Percentiles rank a stretch among this genome's conserved stretches.
Conservation (phyloP, 192 early-diverging fungal species). For the Backusella sp. region DNA sequence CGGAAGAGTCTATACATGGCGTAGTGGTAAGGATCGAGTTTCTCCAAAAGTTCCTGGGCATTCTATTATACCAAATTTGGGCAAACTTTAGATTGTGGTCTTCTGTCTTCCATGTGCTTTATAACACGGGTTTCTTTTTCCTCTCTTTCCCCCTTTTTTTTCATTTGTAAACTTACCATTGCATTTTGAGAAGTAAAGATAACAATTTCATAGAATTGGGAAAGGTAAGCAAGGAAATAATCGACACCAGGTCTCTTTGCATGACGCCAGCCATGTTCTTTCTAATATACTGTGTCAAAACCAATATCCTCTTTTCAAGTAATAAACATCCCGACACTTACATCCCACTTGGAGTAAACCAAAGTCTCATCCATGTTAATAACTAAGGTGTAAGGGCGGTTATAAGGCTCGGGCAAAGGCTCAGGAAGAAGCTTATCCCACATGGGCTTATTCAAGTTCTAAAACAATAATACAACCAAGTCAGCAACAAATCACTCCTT, state of each 20-base stretch:
- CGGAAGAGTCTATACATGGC: constrained; percentile 88
- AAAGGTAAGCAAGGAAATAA: constrained; percentile 89
- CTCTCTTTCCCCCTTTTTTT: neutral
- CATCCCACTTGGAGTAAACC: constrained; percentile 91
- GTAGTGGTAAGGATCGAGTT: constrained; percentile 88
- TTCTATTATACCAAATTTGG: constrained; percentile 44
- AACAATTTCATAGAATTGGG: constrained; percentile 93
- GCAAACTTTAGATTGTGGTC: constrained; percentile 4
- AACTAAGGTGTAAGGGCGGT: constrained; percentile 88
- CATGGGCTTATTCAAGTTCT: constrained; percentile 61
- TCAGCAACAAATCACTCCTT: constrained; percentile 21
- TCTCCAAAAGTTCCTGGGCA: constrained; percentile 81
- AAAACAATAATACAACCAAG: constrained; percentile 13
- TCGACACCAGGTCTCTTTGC: constrained; percentile 96
- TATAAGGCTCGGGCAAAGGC: constrained; percentile 81
- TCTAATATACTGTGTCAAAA: constrained; percentile 43
- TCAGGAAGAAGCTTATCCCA: constrained; percentile 93
- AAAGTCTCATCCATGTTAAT: constrained; percentile 95
- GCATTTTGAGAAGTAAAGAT: constrained; percentile 89
- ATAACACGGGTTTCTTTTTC: neutral
- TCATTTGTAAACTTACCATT: constrained; percentile 55
- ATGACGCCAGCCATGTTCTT: constrained; percentile 94
- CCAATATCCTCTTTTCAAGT: neutral
- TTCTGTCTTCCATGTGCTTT: neutral
- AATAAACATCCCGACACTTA: constrained; percentile 36